Percentiles rank a stretch among this genome's conserved stretches.
Evolutionary conservation across 164 flowering plant genomes (phyloP).

Genomic region (Echeveria elegans): DNA sequence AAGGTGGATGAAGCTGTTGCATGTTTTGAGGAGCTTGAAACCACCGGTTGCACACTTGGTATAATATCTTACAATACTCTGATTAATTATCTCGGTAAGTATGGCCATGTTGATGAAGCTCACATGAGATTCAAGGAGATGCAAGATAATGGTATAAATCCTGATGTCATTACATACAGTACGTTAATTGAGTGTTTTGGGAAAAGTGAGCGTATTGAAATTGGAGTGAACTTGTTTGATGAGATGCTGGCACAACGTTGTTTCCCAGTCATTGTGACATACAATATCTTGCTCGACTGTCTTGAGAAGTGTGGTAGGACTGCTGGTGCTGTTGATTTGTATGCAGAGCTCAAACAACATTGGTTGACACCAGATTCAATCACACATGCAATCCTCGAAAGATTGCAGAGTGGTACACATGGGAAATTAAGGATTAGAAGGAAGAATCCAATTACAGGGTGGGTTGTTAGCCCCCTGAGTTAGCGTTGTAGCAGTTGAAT

Average conservation of each 20-base stretch:
- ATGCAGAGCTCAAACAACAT: conserved; percentile 74
- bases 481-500: conserved; percentile 20
- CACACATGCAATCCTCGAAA: conserved; percentile 66
- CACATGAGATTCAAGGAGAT: too few species aligned
- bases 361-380: conserved; percentile 88
- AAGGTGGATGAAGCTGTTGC: conserved; percentile 57
- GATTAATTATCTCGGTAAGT: conserved; percentile 87
- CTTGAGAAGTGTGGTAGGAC: conserved; percentile 74
- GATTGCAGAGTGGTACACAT: conserved; percentile 71
- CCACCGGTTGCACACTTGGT: conserved; percentile 56
- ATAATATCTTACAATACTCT: conserved; percentile 73
- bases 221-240: conserved; percentile 72
- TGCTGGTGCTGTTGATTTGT: conserved; percentile 73
- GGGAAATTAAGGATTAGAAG: conserved; percentile 43
- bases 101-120: conserved; percentile 87
- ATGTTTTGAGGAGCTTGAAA: conserved; percentile 76
- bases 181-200: conserved; percentile 96
- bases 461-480: conserved; percentile 78
- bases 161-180: conserved; percentile 81
- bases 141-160: too few species aligned
- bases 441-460: conserved; percentile 74
- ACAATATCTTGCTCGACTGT: conserved; percentile 86
- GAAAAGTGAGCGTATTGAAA: conserved; percentile 69
- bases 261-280: conserved; percentile 79
- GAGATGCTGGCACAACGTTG: conserved; percentile 76